Evolutionary conservation across 345 rosid genomes (phyloP), one percentile per base, ranked within the genome.

Genomic region (Eucalyptus pauciflora): DNA sequence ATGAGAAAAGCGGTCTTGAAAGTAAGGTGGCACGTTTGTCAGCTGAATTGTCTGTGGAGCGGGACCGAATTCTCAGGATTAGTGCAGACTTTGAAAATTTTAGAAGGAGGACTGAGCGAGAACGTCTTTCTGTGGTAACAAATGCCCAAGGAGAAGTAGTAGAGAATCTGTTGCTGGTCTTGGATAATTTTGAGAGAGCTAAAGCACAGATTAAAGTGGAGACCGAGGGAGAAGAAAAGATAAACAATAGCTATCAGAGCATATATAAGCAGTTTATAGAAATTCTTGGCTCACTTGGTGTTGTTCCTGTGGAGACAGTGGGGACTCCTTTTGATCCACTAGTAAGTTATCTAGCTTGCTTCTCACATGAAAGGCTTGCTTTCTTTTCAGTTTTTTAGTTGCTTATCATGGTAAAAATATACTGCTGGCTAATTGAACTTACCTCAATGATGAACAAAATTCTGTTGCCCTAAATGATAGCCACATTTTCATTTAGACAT

Each of bases 151-250:
- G 99, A 86, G 99, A 96, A 90, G 95, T 98, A 62, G 94, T 96
- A 45, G 99, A 98, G 94, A 96, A 89, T 92, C 92, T 98, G 50
- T 89, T 98, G 89, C 90, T 93, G 37, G 97, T 98, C 89, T 90
- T 97, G 93, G 99, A 98, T 93, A 97, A 96, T 92, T 98, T 98
- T 88, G 98, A 97, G 94, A 95, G 99, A 93, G 99, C 99, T 83
- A 97, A 96, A 92, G 80, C 93, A 83, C 99, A 98, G 88, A 93
- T 97, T 83, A 98, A 98, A 92, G 94, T 93, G 86, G 98, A 94
- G 89, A 93, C 96, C 15, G 98, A 97, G 91, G 98, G 96, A 92
- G 99, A 97, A 92, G 98, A 96, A 95, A 97, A 92, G 93, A 95
- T 98, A 89, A 96, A 91, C 60, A 95, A 92, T 86, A 97, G 98